Base-by-base conservation (phyloP, 768 basidiomycete genomes). In the Suillus variegatus region DNA sequence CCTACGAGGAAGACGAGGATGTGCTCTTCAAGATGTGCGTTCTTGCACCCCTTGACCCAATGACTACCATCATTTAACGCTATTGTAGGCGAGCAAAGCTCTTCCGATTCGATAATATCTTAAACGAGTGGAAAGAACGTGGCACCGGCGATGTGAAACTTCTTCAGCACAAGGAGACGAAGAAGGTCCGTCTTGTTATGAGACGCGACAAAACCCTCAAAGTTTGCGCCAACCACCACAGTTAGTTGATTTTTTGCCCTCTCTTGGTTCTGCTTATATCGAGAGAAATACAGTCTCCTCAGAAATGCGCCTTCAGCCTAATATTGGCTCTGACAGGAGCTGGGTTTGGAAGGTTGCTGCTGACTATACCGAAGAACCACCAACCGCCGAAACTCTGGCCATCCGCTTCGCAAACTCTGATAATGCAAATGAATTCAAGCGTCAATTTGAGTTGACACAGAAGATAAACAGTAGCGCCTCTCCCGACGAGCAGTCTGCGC, bases 311-410 rank as follows among this genome's bases (percentile, higher is more conserved):
- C 89, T 99, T 70, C 94, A 97, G 75, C 94, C 96, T 73, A 99
- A 99, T 80, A 94, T 99, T 72, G 97, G 96, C 61, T 99, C 96
- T 60, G 97, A 99, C 83, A 87, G 97, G 79, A 97, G 95, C 72
- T 99, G 97, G 97, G 96, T 99, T 41, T 99, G 93, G 92, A 97
- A 97, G 78, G 95, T 97, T 61, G 86, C 88, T 61, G 97, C 97
- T 35, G 97, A 99, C 78, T 96, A 93, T 76, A 88, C 97, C 62
- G 97, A 99, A 76, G 82, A 85, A 62, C 94, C 93, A 55, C 88
- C 97, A 28, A 91, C 94, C 54, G 77, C 95, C 25, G 97, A 99
- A 81, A 99, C 97, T 32, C 89, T 99, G 67, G 97, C 97, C 60
- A 97, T 99, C 76, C 93, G 97, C 64, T 99, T 99, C 72, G 97